Conservation (phyloP, 176 grass and related monocot species). For the Oryza brachyantha region DNA sequence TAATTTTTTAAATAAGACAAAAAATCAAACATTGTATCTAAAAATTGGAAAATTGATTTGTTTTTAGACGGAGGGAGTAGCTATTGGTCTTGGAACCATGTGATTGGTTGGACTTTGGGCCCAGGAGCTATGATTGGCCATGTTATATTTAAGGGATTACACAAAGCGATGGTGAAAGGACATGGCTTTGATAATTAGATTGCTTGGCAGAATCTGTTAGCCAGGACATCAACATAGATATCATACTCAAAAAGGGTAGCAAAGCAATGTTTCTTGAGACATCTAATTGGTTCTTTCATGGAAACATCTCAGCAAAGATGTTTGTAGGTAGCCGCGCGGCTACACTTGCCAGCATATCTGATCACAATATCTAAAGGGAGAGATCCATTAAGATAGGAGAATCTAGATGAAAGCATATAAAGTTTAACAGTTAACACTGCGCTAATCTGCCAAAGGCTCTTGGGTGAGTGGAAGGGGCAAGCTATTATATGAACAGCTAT, state of each 20-base stretch:
- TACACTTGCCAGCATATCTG: conserved; percentile 36
- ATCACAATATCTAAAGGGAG: conserved; percentile 34
- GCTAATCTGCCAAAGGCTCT: conserved; percentile 26
- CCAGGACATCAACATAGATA: conserved; percentile 26
- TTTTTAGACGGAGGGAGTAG: too few species aligned
- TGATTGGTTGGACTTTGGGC: conserved; percentile 46
- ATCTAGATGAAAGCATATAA: conserved; percentile 33
- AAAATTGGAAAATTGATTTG: too few species aligned
- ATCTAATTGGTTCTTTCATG: conserved; percentile 41
- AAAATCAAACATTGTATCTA: too few species aligned
- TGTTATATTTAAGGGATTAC: conserved; percentile 47
- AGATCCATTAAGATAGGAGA: conserved; percentile 44
- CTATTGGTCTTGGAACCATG: conserved; percentile 29
- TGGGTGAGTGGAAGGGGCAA: conserved; percentile 37
- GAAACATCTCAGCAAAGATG: conserved; percentile 42
- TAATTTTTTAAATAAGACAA: too few species aligned
- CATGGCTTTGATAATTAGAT: conserved; percentile 41
- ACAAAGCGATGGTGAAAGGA: conserved; percentile 45
- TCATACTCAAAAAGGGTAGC: conserved; percentile 36
- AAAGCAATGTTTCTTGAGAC: conserved; percentile 39
- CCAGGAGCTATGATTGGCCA: conserved; percentile 49
- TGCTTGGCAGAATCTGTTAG: conserved; percentile 50
- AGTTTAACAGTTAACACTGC: conserved; percentile 26
- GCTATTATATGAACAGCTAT: conserved; percentile 19
- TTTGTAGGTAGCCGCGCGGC: conserved; percentile 27